A percentile compares a stretch with the other conserved stretches of the same genome.
These are phyloP conservation scores for Corrigiola litoralis DNA, from an alignment of 179 eudicot species.

Conservation along the genomic window DNA sequence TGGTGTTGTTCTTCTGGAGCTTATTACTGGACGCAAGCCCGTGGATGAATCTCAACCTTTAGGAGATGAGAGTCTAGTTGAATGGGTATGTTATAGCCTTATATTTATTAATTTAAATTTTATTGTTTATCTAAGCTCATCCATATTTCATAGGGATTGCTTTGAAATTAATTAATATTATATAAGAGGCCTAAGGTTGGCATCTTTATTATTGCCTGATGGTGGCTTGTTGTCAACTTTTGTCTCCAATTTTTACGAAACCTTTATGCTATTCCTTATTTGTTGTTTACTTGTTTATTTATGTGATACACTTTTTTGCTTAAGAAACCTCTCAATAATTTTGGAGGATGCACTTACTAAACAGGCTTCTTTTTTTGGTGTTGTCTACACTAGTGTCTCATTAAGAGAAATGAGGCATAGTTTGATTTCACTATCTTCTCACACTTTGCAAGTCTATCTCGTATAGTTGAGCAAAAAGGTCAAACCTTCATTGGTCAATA, in stretches of 20 bases:
- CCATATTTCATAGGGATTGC: not conserved
- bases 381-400: no score
- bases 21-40: constrained; percentile 86
- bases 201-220: not conserved
- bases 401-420: not conserved
- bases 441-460: no score
- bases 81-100: constrained; percentile 63
- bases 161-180: not conserved
- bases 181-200: not conserved
- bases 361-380: not conserved
- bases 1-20: constrained; percentile 93
- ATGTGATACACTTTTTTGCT: no score
- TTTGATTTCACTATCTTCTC: no score
- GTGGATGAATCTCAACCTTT: constrained; percentile 80
- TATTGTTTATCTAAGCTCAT: not conserved
- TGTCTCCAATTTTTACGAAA: no score
- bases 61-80: constrained; percentile 88
- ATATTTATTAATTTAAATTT: not conserved
- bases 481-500: no score
- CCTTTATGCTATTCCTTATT: no score
- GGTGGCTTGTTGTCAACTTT: not conserved
- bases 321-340: no score
- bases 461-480: no score
- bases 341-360: not conserved
- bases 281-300: no score